Evolutionary conservation across 2,329 filamentous ascomycete genomes (phyloP), one percentile per base, ranked within the genome.

Genomic region (Nigrospora oryzae): DNA sequence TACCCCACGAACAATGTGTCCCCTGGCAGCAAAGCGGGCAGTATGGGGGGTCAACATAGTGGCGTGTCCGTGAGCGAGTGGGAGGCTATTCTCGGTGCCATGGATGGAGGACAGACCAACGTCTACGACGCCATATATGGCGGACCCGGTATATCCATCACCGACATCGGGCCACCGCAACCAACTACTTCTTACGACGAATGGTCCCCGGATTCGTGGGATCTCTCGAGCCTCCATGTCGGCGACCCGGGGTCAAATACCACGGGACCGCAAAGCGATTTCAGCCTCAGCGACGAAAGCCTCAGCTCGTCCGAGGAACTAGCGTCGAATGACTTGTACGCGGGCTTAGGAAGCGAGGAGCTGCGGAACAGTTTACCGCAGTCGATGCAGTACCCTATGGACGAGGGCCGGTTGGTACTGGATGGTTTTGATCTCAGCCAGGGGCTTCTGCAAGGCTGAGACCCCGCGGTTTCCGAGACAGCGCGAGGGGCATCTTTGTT

Each of bases 121-220:
- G 84, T 94, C n/a, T 93, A 88, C 62, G 84, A 89, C 57, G 83
- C 83, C 36, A 88, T 89, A 45, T 89, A 89, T 53, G 86, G 85
- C 34, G 84, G 84, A 0, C 73, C 75, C 11, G 71, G 70, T 38
- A 63, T 69, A 49, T 67, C 65, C 4, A 60, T 73, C 31, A 58
- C 69, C 0, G 66, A 64, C n/a, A 54, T 63, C 14, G 33, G 32
- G n/a, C 32, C 32, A 4, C 15, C n/a, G 3, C 31, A 41, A 3
- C 23, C 23, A 1, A 60, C 65, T 23, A 56, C 61, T 13, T 58
- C 58, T 40, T 56, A 62, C 34, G 62, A 61, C 16, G 67, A 68
- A 42, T 81, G 77, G 79, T 75, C 76, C 2, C 73, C 75, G 0
- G 75, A 80, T 47, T 66, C 73, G 2, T 81, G 77, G 72, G 75